Conservation (phyloP, 495 filamentous ascomycete species). For the Sordaria brevicollis region DNA sequence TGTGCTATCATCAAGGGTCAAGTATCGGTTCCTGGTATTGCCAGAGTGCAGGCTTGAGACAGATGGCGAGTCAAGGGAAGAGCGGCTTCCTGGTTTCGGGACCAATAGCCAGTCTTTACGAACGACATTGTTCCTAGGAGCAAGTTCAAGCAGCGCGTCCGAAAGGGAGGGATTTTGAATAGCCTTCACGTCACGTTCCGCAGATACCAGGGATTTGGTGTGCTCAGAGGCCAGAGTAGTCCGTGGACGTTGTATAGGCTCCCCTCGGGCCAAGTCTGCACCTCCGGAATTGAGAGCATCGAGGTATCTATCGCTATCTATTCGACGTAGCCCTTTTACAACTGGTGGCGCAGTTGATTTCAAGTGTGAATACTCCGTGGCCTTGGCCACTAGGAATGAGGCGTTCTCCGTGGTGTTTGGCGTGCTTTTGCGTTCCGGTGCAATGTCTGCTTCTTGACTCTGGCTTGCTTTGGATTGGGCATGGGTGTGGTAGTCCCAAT, state of each 20-base stretch:
- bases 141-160: not conserved
- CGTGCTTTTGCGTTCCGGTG: not conserved
- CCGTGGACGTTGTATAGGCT: not conserved
- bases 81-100: not conserved
- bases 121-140: not conserved
- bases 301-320: constrained; percentile 12
- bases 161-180: not conserved
- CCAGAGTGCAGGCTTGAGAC: constrained; percentile 14
- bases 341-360: not conserved
- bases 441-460: not conserved
- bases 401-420: not conserved
- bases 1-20: constrained; percentile 6
- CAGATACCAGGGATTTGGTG: not conserved
- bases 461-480: not conserved
- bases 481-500: not conserved
- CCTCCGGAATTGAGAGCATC: not conserved
- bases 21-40: not conserved
- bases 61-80: constrained; percentile 6
- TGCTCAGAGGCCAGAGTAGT: not conserved
- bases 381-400: not conserved
- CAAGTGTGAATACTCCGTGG: not conserved
- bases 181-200: not conserved
- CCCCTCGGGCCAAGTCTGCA: not conserved
- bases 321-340: constrained; percentile 4
- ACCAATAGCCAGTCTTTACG: not conserved